phyloP scores from a whole-genome alignment of 202 grass and related monocot genomes.

The Brachypodium distachyon region DNA sequence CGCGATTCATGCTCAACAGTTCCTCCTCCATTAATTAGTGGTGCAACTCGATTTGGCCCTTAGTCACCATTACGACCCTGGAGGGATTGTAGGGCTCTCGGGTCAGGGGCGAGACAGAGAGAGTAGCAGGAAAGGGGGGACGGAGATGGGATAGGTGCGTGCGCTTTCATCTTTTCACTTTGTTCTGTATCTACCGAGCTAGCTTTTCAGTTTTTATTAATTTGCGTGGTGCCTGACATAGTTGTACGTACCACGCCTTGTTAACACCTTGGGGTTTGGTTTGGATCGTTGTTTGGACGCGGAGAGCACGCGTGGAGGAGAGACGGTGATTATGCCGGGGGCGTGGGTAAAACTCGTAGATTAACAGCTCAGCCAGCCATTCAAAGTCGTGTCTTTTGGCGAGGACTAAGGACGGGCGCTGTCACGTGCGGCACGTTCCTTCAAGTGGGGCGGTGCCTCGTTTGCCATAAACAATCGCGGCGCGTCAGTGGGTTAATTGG shows the following conservation, averaged over 20 bases:
- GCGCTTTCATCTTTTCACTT: conserved; percentile 55
- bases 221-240: neutral
- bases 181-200: conserved; percentile 15
- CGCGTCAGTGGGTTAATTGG: conserved; percentile 34
- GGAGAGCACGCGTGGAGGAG: conserved; percentile 5
- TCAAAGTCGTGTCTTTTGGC: conserved; percentile 13
- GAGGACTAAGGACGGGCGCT: conserved; percentile 10
- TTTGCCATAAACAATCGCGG: conserved; percentile 41
- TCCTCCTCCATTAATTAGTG: neutral
- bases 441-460: conserved; percentile 55
- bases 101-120: neutral
- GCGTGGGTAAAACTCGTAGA: neutral
- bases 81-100: neutral
- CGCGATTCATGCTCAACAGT: conserved; percentile 14
- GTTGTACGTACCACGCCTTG: neutral
- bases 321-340: conserved; percentile 21
- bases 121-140: neutral
- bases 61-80: neutral
- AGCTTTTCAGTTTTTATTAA: conserved; percentile 34
- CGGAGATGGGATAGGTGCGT: conserved; percentile 33
- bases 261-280: neutral
- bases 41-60: conserved; percentile 7
- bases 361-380: conserved; percentile 4
- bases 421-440: conserved; percentile 48
- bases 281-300: neutral